Evolutionary conservation across 495 filamentous ascomycete genomes (phyloP), one percentile per base, ranked within the genome.

Genomic region (Penicillium bialowiezense): DNA sequence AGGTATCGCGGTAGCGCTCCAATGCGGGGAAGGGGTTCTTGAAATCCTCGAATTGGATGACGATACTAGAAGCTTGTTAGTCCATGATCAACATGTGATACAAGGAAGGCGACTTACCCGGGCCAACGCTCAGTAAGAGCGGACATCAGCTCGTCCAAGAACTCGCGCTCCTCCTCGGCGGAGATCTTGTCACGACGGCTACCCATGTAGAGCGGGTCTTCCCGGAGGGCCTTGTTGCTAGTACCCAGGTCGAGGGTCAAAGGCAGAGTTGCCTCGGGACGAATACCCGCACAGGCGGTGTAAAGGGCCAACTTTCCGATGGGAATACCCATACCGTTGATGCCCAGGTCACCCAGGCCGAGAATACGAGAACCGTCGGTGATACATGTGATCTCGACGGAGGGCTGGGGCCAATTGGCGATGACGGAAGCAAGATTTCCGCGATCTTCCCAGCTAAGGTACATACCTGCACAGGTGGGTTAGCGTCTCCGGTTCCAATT

Each of bases 1-100:
- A 91, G 42, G 76, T 81, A 57, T 88, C 80, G 38, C 86, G 85
- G 67, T 97, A 97, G 36, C 90, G 81, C 66, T 95, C 86, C 33
- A 98, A 78, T 40, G 92, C 89, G 47, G 89, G 88, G 82, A 98
- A 98, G 12, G 93, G 93, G 56, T 91, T 96, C 79, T 98, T 96
- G 73, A 96, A 97, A 55, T 98, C 93, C 71, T 98, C 93, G 55
- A 96, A 98, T 68, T 98, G 93, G 52, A 98, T 88, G 44, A 98
- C 84, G 75, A 98, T 95, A 49, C 89, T n/a, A n/a, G n/a, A n/a
- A n/a, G n/a, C n/a, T n/a, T n/a, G n/a, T n/a, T n/a, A n/a, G n/a
- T n/a, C n/a, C n/a, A n/a, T n/a, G n/a, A n/a, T n/a, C n/a, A n/a
- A n/a, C n/a, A n/a, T n/a, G n/a, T n/a, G n/a, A n/a, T n/a, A n/a